These are phyloP conservation scores for Pisolithus orientalis DNA, from an alignment of 768 basidiomycete species.

Conservation along the genomic window DNA sequence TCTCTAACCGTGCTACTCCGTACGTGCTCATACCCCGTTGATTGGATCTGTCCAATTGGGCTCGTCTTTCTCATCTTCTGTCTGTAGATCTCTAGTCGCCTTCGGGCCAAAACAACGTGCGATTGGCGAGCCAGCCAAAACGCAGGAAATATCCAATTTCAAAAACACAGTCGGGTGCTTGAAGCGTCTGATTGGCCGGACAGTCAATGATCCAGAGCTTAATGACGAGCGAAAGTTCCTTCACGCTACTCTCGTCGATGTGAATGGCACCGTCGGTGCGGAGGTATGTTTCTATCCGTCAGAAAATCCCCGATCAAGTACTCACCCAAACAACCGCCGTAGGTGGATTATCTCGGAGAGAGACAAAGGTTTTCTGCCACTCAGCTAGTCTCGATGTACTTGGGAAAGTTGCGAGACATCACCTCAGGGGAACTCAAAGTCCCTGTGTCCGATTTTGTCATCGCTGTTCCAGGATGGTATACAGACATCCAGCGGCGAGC, in stretches of 20 bases:
- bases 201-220: constrained; percentile 74
- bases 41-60: neutral
- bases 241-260: constrained; percentile 82
- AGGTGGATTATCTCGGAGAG: constrained; percentile 92
- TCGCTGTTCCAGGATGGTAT: constrained; percentile 96
- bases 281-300: constrained; percentile 45
- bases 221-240: constrained; percentile 88
- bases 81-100: constrained; percentile 79
- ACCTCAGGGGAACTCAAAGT: constrained; percentile 80
- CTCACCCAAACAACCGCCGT: constrained; percentile 5
- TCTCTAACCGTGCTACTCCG: constrained; percentile 96
- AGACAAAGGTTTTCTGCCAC: constrained; percentile 73
- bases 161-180: constrained; percentile 93
- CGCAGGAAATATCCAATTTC: constrained; percentile 96
- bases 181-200: constrained; percentile 86
- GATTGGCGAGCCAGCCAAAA: constrained; percentile 95
- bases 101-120: constrained; percentile 88
- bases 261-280: constrained; percentile 73
- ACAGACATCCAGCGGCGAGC: constrained; percentile 91
- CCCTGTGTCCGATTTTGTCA: constrained; percentile 84
- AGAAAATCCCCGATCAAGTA: constrained; percentile 6
- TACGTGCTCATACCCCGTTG: constrained; percentile 36
- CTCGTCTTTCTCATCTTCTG: neutral
- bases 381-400: constrained; percentile 87
- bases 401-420: constrained; percentile 87